phyloP scores from a whole-genome alignment of 176 grass and related monocot species.

The Tillandsia leiboldiana region DNA sequence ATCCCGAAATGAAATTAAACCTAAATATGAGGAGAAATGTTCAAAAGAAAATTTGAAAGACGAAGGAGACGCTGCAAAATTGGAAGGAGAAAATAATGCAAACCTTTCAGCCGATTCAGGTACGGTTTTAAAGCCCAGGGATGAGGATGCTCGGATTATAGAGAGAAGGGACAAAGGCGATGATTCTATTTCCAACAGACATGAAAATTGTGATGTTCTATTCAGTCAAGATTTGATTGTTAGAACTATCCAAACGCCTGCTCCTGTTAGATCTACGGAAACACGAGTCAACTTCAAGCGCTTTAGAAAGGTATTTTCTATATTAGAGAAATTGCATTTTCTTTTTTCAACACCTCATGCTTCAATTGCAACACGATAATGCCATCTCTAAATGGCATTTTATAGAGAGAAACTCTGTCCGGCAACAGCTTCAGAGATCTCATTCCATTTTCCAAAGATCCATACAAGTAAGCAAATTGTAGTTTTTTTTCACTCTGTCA shows the following conservation, averaged over 20 bases:
- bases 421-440: slow-evolving; percentile 86
- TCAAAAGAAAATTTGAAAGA: slow-evolving; percentile 9
- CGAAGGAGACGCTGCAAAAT: slow-evolving; percentile 21
- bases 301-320: slow-evolving; percentile 62
- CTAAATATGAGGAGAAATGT: slow-evolving; percentile 25
- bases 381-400: slow-evolving; percentile 12
- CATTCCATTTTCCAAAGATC: slow-evolving; percentile 64
- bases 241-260: slow-evolving; percentile 23
- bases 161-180: slow-evolving; percentile 38
- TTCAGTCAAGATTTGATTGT: slow-evolving; percentile 66
- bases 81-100: slow-evolving; percentile 23
- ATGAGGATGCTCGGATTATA: slow-evolving; percentile 33
- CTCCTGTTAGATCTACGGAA: slow-evolving; percentile 23
- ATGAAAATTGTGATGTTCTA: slow-evolving; percentile 70
- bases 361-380: slow-evolving; percentile 4
- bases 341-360: neutral
- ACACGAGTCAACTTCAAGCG: slow-evolving; percentile 71
- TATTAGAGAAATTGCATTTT: neutral
- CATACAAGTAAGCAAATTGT: slow-evolving; percentile 53
- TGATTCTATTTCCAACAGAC: slow-evolving; percentile 33
- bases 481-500: neutral
- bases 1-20: slow-evolving; percentile 24
- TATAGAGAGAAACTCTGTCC: slow-evolving; percentile 60
- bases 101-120: slow-evolving; percentile 5
- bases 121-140: slow-evolving; percentile 22